Evolutionary conservation across 2,329 filamentous ascomycete species (phyloP).

Genomic region (Fusarium annulatum): DNA sequence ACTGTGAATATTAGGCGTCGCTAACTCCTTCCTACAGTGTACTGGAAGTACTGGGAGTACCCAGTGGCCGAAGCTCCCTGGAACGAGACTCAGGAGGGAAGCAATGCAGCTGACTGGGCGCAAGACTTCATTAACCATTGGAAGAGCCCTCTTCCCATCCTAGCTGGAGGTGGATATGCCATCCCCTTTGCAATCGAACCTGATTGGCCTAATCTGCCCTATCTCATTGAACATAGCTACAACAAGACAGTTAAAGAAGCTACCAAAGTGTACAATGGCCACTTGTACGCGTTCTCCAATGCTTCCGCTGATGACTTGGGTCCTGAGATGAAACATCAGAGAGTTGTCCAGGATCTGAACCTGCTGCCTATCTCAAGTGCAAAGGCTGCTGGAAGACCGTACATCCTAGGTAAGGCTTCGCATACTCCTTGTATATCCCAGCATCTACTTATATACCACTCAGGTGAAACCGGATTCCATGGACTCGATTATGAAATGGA

Average conservation of each 20-base stretch:
- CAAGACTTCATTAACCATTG: background rate
- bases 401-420: background rate
- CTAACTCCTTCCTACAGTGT: background rate
- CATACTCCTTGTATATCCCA: no score
- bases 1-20: no score
- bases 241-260: background rate
- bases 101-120: background rate
- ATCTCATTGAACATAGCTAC: background rate
- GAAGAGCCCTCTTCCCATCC: background rate
- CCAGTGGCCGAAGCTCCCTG: background rate
- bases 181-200: background rate
- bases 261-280: background rate
- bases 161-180: background rate
- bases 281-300: background rate
- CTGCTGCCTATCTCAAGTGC: background rate
- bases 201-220: background rate
- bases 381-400: background rate
- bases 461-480: background rate
- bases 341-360: background rate
- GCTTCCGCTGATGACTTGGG: background rate
- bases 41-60: background rate
- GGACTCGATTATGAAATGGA: background rate
- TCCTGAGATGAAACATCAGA: background rate
- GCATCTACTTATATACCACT: background rate
- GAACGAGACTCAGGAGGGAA: background rate